Evolutionary conservation across 257 asterid genomes (phyloP).

Genomic region (Solanum clarkiae): DNA sequence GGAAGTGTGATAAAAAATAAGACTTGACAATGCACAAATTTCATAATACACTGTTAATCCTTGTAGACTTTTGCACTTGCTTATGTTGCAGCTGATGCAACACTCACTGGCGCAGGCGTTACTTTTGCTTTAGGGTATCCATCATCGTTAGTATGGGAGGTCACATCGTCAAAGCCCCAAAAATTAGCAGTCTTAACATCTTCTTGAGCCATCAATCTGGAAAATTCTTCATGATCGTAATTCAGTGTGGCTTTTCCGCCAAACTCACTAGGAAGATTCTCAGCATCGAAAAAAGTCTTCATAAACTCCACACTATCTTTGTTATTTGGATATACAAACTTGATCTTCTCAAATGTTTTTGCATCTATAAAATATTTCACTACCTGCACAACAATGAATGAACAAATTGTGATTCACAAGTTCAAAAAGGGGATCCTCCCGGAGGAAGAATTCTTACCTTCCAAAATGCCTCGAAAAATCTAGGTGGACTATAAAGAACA

Average conservation of each 20-base stretch:
- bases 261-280: constrained; percentile 76
- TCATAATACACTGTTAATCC: not conserved
- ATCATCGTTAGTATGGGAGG: not conserved
- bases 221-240: constrained; percentile 71
- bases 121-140: not conserved
- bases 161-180: constrained; percentile 37
- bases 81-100: constrained; percentile 29
- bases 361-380: constrained; percentile 59
- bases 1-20: not conserved
- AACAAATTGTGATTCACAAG: not conserved
- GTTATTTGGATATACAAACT: constrained; percentile 58
- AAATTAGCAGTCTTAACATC: constrained; percentile 57
- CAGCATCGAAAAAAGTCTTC: constrained; percentile 53
- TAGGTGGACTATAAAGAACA: constrained; percentile 73
- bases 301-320: constrained; percentile 55
- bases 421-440: too few relatives aligned
- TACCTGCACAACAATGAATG: constrained; percentile 26
- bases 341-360: constrained; percentile 45
- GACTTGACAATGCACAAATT: not conserved
- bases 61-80: not conserved
- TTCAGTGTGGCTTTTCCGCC: constrained; percentile 67
- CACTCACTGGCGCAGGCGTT: constrained; percentile 5
- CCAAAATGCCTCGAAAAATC: constrained; percentile 67
- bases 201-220: constrained; percentile 60
- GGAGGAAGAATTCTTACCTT: constrained; percentile 23